phyloP scores from a whole-genome alignment of 345 rosid genomes.

The Turnera subulata region DNA sequence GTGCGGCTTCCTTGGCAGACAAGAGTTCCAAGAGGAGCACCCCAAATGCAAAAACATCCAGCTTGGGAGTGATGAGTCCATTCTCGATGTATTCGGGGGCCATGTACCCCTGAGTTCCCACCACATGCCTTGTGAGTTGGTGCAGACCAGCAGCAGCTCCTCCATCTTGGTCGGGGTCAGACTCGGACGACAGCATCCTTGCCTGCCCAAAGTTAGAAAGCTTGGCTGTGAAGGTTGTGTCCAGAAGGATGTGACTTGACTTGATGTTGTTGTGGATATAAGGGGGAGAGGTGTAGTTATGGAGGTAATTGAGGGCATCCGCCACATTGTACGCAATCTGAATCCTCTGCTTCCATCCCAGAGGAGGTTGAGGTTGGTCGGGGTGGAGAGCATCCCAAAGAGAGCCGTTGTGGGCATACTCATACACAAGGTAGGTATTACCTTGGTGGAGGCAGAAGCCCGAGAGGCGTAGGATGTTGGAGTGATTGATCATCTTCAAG shows the following conservation, averaged over 20 bases:
- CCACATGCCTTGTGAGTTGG: constrained; percentile 74
- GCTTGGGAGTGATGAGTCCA: constrained; percentile 75
- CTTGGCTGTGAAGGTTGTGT: constrained; percentile 67
- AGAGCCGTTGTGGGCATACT: constrained; percentile 67
- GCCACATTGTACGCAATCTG: constrained; percentile 66
- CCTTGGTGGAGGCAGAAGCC: constrained; percentile 79
- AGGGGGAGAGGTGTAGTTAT: constrained; percentile 70
- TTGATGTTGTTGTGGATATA: constrained; percentile 83
- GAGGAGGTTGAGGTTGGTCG: constrained; percentile 19
- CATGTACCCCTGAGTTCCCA: constrained; percentile 83
- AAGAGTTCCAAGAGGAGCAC: constrained; percentile 78
- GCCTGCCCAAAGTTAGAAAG: constrained; percentile 74
- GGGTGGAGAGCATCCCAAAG: constrained; percentile 60
- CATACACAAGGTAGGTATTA: constrained; percentile 74
- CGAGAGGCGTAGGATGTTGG: constrained; percentile 74
- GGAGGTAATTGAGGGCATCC: constrained; percentile 76
- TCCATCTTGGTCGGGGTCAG: constrained; percentile 32
- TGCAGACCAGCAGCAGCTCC: too few species aligned
- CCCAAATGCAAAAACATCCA: constrained; percentile 85
- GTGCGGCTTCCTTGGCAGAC: constrained; percentile 67
- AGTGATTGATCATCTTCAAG: constrained; percentile 70
- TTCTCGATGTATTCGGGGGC: constrained; percentile 88
- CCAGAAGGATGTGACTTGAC: constrained; percentile 71
- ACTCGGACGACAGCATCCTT: constrained; percentile 37
- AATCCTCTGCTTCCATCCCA: constrained; percentile 83